Evolutionary conservation across 768 basidiomycete species (phyloP), one percentile per base, ranked within the genome.

Genomic region (Podaxis mareebaensis): DNA sequence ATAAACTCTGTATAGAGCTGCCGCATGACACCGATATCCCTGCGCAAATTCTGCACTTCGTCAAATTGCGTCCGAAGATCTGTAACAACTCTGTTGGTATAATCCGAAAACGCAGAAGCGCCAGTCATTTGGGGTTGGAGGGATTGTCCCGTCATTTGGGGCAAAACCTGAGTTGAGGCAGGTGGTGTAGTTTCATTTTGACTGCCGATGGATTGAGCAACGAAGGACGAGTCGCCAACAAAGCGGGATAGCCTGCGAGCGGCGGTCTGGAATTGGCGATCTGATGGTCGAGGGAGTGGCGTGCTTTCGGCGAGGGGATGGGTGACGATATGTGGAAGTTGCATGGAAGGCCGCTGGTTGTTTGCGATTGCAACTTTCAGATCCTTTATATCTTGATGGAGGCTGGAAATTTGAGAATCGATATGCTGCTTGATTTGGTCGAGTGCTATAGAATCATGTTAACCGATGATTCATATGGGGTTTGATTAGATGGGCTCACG

Each of bases 391-490:
- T 99, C 95, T 66, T 90, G 89, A 33, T 93, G 87, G 17, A 99
- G 79, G 0, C 79, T 79, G 0, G 92, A 88, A 65, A 99, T 96
- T 69, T 96, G 95, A 2, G 86, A 70, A 70, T 99, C 96, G 67
- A 99, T 96, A 72, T 99, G 96, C 71, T 98, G 95, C 73, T 96
- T 98, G 74, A 99, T 96, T 73, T 99, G 96, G 75, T 99, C 96
- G 60, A 99, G 88, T 24, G 95, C 96, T 99, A 69, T 20, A 63
- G 51, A 65, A 51, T 24, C 30, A 15, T 44, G 56, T 65, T 54
- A 64, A 60, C 64, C 58, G 58, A 46, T 11, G 44, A 28, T 49
- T 6, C 60, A 20, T 11, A 40, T 59, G 26, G n/a, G n/a, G 20
- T 42, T 38, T 65, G 26, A 46, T n/a, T 22, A 40, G 15, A 67